Conservation (phyloP, 768 basidiomycete species). For the Psilocybe subaeruginosa region DNA sequence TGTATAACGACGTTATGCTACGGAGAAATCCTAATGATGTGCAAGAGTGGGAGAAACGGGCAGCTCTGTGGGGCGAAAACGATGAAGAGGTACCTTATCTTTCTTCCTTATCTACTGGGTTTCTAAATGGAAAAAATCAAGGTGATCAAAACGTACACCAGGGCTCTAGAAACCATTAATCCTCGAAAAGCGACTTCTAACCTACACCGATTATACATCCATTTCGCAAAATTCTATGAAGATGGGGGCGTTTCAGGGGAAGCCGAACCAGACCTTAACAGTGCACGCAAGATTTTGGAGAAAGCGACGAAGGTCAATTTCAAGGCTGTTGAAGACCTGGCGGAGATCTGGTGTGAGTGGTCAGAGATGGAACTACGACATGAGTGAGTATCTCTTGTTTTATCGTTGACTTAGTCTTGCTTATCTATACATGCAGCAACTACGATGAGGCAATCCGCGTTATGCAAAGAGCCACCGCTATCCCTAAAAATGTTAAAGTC, state of each 20-base stretch:
- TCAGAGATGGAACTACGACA: slow-evolving; percentile 96
- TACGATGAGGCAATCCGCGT: slow-evolving; percentile 94
- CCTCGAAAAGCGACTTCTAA: slow-evolving; percentile 92
- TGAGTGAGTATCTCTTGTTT: slow-evolving; percentile 61
- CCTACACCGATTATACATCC: slow-evolving; percentile 86
- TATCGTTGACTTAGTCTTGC: background rate
- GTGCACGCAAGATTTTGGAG: slow-evolving; percentile 90
- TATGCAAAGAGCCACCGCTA: slow-evolving; percentile 94
- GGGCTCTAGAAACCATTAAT: slow-evolving; percentile 84
- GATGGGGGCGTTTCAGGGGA: slow-evolving; percentile 84
- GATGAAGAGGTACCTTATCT: slow-evolving; percentile 76
- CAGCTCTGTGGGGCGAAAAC: slow-evolving; percentile 90
- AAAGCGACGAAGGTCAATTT: slow-evolving; percentile 92
- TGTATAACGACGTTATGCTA: slow-evolving; percentile 93
- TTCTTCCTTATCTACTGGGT: background rate
- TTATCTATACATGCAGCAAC: slow-evolving; percentile 58
- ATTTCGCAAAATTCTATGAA: slow-evolving; percentile 98
- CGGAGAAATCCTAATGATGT: slow-evolving; percentile 97
- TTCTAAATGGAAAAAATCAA: slow-evolving; percentile 28
- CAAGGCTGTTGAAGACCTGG: slow-evolving; percentile 95
- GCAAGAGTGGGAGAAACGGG: slow-evolving; percentile 98
- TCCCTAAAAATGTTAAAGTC: slow-evolving; percentile 88
- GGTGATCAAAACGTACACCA: slow-evolving; percentile 93
- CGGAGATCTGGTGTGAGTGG: slow-evolving; percentile 99
- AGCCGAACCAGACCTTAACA: slow-evolving; percentile 81